Conservation (phyloP, 2,329 filamentous ascomycete genomes). For the Bipolaris gigantea region DNA sequence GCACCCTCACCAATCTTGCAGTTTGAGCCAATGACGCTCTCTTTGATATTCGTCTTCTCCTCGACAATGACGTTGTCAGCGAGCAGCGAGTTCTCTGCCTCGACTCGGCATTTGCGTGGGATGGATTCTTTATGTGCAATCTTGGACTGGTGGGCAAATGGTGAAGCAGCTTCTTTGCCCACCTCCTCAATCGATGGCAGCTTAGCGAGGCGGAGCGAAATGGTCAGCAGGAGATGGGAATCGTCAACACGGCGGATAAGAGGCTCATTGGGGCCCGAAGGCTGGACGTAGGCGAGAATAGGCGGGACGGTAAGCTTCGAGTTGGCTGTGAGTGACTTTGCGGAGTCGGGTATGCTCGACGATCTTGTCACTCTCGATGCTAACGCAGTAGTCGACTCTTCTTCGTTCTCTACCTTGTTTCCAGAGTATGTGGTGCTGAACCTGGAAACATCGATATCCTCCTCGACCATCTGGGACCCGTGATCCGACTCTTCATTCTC, state of each 20-base stretch:
- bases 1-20: conserved; percentile 86
- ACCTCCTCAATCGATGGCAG: conserved; percentile 70
- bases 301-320: conserved; percentile 63
- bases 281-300: conserved; percentile 81
- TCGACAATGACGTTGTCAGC: conserved; percentile 88
- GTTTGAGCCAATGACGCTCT: conserved; percentile 82
- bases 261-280: conserved; percentile 58
- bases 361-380: conserved; percentile 43
- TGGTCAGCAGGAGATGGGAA: conserved; percentile 74
- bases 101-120: conserved; percentile 78
- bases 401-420: conserved; percentile 11
- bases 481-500: conserved; percentile 45
- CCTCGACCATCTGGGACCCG: conserved; percentile 47
- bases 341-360: conserved; percentile 32
- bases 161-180: conserved; percentile 57
- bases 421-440: conserved; percentile 56
- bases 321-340: conserved; percentile 32
- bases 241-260: conserved; percentile 89
- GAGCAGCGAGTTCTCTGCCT: conserved; percentile 77
- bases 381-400: conserved; percentile 22
- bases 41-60: conserved; percentile 89
- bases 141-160: conserved; percentile 77
- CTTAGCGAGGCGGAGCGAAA: conserved; percentile 86
- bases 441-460: conserved; percentile 57
- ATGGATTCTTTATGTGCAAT: conserved; percentile 82